Evolutionary conservation across 768 basidiomycete species (phyloP).

Genomic region (Multifurca ochricompacta): DNA sequence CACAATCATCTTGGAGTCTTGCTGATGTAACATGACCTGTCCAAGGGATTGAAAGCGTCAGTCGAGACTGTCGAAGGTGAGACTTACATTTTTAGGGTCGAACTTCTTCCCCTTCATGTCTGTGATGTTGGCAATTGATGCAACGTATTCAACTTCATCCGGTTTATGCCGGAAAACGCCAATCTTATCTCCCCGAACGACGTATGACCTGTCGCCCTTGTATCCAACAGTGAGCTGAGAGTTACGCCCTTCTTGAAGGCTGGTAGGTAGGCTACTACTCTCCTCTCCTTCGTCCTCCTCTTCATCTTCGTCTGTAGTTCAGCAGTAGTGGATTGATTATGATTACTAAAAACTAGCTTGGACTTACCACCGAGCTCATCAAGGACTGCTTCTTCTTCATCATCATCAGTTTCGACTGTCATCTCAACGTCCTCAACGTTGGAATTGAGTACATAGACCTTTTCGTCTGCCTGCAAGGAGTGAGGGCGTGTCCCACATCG

Average conservation of each 20-base stretch:
- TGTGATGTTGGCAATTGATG: slow-evolving; percentile 76
- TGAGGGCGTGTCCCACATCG: slow-evolving; percentile 25
- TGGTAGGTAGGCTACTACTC: slow-evolving; percentile 18
- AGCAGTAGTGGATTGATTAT: background rate
- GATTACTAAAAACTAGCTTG: background rate
- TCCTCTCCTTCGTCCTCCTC: slow-evolving; percentile 23
- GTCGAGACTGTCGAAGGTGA: slow-evolving; percentile 11
- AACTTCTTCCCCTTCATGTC: slow-evolving; percentile 79
- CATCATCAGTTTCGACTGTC: slow-evolving; percentile 64
- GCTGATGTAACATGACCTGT: slow-evolving; percentile 93
- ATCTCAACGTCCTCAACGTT: slow-evolving; percentile 83
- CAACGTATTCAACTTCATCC: slow-evolving; percentile 72
- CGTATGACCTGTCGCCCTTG: slow-evolving; percentile 91
- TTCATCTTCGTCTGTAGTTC: slow-evolving; percentile 11
- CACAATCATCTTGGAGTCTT: slow-evolving; percentile 92
- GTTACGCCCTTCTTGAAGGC: slow-evolving; percentile 60
- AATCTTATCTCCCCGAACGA: slow-evolving; percentile 85
- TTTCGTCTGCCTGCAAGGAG: slow-evolving; percentile 59
- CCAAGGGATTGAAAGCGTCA: background rate
- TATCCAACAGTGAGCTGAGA: slow-evolving; percentile 90
- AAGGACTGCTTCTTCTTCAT: slow-evolving; percentile 66
- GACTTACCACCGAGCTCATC: slow-evolving; percentile 61
- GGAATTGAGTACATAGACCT: slow-evolving; percentile 70
- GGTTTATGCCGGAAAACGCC: slow-evolving; percentile 79
- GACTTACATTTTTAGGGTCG: slow-evolving; percentile 71